Percentiles rank a stretch among this genome's conserved stretches.
phyloP scores from a whole-genome alignment of 1,284 basidiomycete genomes.

The Melampsora americana region DNA sequence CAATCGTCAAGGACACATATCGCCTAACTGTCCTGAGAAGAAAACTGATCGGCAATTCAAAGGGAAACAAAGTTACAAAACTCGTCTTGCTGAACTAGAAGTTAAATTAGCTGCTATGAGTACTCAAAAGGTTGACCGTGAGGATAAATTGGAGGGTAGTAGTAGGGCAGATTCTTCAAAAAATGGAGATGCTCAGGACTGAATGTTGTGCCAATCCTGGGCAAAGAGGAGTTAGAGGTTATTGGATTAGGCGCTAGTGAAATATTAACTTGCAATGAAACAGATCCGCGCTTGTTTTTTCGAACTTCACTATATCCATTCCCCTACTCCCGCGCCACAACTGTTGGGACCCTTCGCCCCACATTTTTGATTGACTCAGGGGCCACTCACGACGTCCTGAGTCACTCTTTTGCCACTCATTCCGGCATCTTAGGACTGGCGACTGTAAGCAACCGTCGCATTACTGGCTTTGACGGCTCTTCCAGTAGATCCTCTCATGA shows the following conservation, averaged over 20 bases:
- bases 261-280: background rate
- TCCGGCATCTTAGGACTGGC: background rate
- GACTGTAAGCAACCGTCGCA: too few relatives aligned
- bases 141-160: background rate
- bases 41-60: background rate
- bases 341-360: background rate
- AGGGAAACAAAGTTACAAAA: background rate
- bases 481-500: background rate
- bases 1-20: background rate
- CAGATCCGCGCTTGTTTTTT: background rate
- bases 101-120: background rate
- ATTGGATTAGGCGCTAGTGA: background rate
- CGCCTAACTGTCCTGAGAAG: background rate
- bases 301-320: background rate
- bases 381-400: background rate
- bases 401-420: background rate
- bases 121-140: background rate
- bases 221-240: background rate
- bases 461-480: background rate
- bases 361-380: conserved; percentile 10
- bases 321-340: background rate
- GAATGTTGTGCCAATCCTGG: conserved; percentile 7
- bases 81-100: background rate
- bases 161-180: background rate
- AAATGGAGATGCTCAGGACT: background rate